Base-by-base conservation (phyloP, 2,329 filamentous ascomycete species). In the Aspergillus calidoustus region DNA sequence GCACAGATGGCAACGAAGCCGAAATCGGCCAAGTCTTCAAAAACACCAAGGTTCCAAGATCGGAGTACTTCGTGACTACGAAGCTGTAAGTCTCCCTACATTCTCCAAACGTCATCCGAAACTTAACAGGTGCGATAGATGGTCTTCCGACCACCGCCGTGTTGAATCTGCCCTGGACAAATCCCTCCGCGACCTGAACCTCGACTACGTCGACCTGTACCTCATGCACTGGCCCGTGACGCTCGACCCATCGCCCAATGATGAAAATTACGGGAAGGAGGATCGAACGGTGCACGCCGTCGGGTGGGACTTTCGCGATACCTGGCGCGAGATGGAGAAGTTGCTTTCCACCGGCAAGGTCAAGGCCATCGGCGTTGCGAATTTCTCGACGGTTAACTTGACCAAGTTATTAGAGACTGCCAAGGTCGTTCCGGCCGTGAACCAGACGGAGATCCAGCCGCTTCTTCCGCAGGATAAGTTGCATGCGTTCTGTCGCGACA, bases 81-180 rank as follows among this genome's bases (percentile, higher is more conserved):
- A 58, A 58, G 13, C 48, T 58, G 56, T 58, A 58, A 19, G 19
- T 13, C 38, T 4, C 6, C 11, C 41, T 17, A 4, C 7, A 47
- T 1, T 7, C 13, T 7, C 11, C 25, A 17, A 3, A 8, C 6
- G 4, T 4, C 0, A 6, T n/a, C 3, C 1, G 5, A 0, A 25
- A 5, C 8, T 9, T 34, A 23, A 52, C 17, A 7, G 28, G 7
- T 19, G 13, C 1, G 17, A 9, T 15, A 59, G 57, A 28, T 59
- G 57, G 57, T 59, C 57, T 19, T 59, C 57, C 3, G 57, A 59
- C 8, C 57, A 59, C 57, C 49, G 57, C 50, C 57, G 57, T n/a
- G 57, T 59, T 28, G 57, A 53, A 38, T 17, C 19, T 4, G 57
- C 57, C 11, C 50, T 59, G 2, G 41, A 59, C 19, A 52, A 46